Evolutionary conservation across 164 flowering plant species (phyloP).

Genomic region (Pachysandra terminalis): DNA sequence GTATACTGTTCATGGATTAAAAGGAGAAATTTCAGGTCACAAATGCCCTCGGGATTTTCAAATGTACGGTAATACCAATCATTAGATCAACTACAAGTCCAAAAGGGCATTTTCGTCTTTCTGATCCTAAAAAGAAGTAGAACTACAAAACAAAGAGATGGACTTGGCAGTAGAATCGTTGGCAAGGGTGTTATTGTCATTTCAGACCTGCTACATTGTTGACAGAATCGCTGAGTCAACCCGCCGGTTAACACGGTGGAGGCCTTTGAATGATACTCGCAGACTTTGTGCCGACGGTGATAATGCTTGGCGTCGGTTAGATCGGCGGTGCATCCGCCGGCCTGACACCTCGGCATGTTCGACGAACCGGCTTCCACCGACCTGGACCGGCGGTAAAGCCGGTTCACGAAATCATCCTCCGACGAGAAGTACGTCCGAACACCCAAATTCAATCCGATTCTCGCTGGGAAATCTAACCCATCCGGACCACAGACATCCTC

Average conservation of each 20-base stretch:
- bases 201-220: slow-evolving; percentile 84
- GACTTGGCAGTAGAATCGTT: too few species aligned
- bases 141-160: too few species aligned
- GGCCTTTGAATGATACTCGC: too few species aligned
- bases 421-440: too few species aligned
- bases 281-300: too few species aligned
- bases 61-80: slow-evolving; percentile 36
- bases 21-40: slow-evolving; percentile 25
- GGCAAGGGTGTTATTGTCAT: slow-evolving; percentile 24
- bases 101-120: slow-evolving; percentile 32
- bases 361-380: slow-evolving; percentile 32
- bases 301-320: slow-evolving; percentile 81
- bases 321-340: slow-evolving; percentile 81
- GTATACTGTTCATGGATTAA: background rate
- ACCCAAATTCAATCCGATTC: slow-evolving; percentile 78
- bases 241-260: too few species aligned
- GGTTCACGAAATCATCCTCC: too few species aligned
- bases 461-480: slow-evolving; percentile 26
- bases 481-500: slow-evolving; percentile 33
- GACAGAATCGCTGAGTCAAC: too few species aligned
- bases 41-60: slow-evolving; percentile 54
- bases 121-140: too few species aligned
- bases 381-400: slow-evolving; percentile 67
- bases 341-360: slow-evolving; percentile 72
- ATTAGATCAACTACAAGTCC: slow-evolving; percentile 17